These are phyloP conservation scores for Penicillium occitanis DNA, from an alignment of 2,329 filamentous ascomycete species.

Conservation along the genomic window DNA sequence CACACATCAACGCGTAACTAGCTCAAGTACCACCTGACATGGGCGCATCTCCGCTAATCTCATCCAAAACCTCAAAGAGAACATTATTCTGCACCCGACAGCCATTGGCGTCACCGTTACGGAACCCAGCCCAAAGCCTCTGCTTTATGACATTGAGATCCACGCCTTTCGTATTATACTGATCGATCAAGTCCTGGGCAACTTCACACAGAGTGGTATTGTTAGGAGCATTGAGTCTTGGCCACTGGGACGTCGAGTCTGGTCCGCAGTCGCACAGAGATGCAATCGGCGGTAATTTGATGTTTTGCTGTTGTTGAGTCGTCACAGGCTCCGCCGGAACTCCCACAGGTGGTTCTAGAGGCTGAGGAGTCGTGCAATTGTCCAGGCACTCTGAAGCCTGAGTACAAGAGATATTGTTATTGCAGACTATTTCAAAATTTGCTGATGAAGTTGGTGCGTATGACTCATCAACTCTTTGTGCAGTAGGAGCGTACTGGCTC, in stretches of 20 bases:
- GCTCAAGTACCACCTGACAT: slow-evolving; percentile 11
- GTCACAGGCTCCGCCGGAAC: background rate
- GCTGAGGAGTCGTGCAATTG: background rate
- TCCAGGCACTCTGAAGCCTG: background rate
- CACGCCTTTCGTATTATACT: slow-evolving; percentile 38
- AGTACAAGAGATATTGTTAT: background rate
- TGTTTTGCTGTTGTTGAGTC: slow-evolving; percentile 8
- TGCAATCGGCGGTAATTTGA: slow-evolving; percentile 17
- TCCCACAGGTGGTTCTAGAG: background rate
- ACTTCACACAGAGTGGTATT: slow-evolving; percentile 42
- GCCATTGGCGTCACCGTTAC: slow-evolving; percentile 31
- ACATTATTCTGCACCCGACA: slow-evolving; percentile 45
- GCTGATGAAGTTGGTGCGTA: background rate
- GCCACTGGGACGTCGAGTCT: slow-evolving; percentile 22
- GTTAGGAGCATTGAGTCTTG: slow-evolving; percentile 29
- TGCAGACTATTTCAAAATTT: background rate
- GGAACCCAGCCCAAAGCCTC: slow-evolving; percentile 38
- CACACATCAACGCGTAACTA: background rate
- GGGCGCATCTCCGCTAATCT: slow-evolving; percentile 32
- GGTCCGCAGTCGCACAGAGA: slow-evolving; percentile 20
- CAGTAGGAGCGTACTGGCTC: background rate
- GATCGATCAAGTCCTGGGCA: slow-evolving; percentile 39
- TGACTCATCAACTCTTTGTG: background rate
- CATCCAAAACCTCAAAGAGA: slow-evolving; percentile 43
- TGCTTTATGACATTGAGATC: slow-evolving; percentile 39